Evolutionary conservation across 2,329 filamentous ascomycete genomes (phyloP), one percentile per base, ranked within the genome.

Genomic region (Raffaelea ambrosiae): DNA sequence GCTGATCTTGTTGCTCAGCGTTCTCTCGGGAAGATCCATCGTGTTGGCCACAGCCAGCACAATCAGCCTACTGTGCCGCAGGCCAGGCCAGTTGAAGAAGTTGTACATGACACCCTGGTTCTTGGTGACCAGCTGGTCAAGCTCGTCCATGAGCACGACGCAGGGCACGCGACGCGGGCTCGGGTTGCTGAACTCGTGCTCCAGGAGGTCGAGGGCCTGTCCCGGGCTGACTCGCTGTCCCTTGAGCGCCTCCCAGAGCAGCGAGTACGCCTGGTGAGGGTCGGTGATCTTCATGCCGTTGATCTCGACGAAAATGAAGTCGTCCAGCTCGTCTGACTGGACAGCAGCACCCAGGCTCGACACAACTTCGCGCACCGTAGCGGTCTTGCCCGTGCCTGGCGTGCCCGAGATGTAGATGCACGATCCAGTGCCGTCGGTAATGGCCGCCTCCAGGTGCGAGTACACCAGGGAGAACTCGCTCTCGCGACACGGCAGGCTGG

Each of bases 51-150:
- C 93, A 11, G 94, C 94, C 7, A 98, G 79, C 7, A 98, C 94
- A 63, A 98, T 96, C 40, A 98, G 74, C 43, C 90, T 81, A 47
- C 88, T 95, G 65, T 98, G 90, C 44, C 87, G 80, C 47, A 97
- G 73, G 11, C 88, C 86, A 4, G 93, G 93, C 93, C 93, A 98
- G 61, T 98, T 98, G 77, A 98, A 98, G 66, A 98, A 98, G 66
- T 98, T 98, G 70, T 98, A 98, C 93, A 98, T 98, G 67, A 98
- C 93, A n/a, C 88, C 91, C 64, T 98, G 94, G 59, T 95, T 97
- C 61, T 91, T 93, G 13, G 93, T 98, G 5, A 98, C 94, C 8
- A 98, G 78, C 66, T 98, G 93, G 63, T 98, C 93, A 43, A 98
- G 76, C 66, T 98, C 93, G 60, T 98, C 93, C 93, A 98, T 98